Base-by-base conservation (phyloP, 2,329 filamentous ascomycete species). In the Arthrobotrys pseudoclavata region DNA sequence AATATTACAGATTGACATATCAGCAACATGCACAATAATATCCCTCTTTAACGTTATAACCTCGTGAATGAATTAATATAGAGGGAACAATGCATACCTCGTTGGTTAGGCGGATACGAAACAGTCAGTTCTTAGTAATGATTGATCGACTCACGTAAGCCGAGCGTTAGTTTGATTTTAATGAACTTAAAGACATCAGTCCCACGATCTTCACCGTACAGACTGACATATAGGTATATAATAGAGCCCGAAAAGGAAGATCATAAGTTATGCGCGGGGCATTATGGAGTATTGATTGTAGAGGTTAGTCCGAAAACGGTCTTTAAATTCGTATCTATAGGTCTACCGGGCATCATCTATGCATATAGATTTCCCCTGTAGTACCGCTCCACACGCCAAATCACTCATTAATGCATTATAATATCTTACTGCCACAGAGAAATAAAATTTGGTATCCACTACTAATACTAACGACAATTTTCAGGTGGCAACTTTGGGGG, bases 401-500 rank as follows among this genome's bases (percentile, higher is more conserved):
- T 34, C 34, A 42, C 13, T 42, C 42, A 45, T 45, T 20, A 45
- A 45, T 45, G 37, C 2, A n/a, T 13, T 42, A 40, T 40, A 7
- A 40, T 15, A 34, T 34, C 31, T 34, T 34, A 34, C 29, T 9
- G 7, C 4, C 3, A 9, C 7, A 18, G 31, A 31, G 18, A 42
- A 60, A 26, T 20, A 60, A 60, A n/a, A 18, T 60, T 60, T 24
- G 55, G 31, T 60, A 42, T 60, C 55, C 55, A 60, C 55, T 42
- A 26, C n/a, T 3, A 34, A 42, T 26, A 10, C 10, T 24, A 18
- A 40, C 20, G 55, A 42, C 55, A 24, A 60, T 42, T 18, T 37
- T n/a, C 9, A 24, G 34, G 15, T 20, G 15, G 60, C 31, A 63
- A 45, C n/a, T 62, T 18, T 62, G 10, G 52, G 48, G 26, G 29